Conservation (phyloP, 176 grass and related monocot genomes). For the Alopecurus myosuroides region DNA sequence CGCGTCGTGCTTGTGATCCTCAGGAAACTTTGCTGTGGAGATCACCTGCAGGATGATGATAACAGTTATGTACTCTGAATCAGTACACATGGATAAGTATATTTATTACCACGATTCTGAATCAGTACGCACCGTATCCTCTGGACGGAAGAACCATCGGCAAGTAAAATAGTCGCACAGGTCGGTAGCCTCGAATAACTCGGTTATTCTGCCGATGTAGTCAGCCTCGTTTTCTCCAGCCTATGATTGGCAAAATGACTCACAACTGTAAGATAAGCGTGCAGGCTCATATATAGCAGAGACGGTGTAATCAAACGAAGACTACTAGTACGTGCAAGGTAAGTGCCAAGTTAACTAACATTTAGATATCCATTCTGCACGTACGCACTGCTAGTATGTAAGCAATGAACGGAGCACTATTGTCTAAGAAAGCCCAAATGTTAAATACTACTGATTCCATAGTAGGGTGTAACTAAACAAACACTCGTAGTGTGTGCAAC, state of each 20-base stretch:
- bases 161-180: constrained; percentile 49
- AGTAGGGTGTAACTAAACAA: too few species aligned
- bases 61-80: not conserved
- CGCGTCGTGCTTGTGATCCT: constrained; percentile 35
- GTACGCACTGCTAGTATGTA: too few species aligned
- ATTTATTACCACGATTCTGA: not conserved
- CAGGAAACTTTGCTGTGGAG: constrained; percentile 16
- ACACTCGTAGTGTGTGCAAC: too few species aligned
- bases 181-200: constrained; percentile 63
- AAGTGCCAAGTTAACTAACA: too few species aligned
- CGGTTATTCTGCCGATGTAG: constrained; percentile 72
- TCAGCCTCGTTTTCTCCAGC: constrained; percentile 48
- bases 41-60: constrained; percentile 18
- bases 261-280: not conserved
- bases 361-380: too few species aligned
- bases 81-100: not conserved
- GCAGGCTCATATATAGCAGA: too few species aligned
- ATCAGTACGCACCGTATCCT: constrained; percentile 56
- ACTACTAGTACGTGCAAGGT: too few species aligned
- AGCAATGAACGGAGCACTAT: too few species aligned
- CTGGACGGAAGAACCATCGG: constrained; percentile 71
- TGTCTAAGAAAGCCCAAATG: too few species aligned
- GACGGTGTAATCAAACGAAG: too few species aligned
- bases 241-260: constrained; percentile 22
- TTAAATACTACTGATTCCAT: too few species aligned